phyloP scores from a whole-genome alignment of 2,329 filamentous ascomycete genomes.

The Coniochaeta prunicola region DNA sequence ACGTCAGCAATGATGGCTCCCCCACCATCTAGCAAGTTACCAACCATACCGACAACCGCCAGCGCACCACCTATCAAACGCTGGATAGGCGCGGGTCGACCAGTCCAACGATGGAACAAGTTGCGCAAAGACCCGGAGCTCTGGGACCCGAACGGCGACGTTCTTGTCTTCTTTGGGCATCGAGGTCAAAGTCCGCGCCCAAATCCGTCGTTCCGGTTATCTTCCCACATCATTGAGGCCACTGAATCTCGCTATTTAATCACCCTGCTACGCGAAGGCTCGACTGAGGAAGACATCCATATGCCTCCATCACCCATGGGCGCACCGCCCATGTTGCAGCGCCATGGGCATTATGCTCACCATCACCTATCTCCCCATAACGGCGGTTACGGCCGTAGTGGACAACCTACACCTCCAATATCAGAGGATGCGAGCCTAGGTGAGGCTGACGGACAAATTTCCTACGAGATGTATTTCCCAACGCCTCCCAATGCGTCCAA shows the following conservation, averaged over 20 bases:
- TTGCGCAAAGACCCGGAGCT: slow-evolving; percentile 52
- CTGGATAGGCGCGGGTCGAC: slow-evolving; percentile 43
- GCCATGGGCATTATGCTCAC: slow-evolving; percentile 17
- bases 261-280: slow-evolving; percentile 44
- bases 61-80: slow-evolving; percentile 37
- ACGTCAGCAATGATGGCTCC: slow-evolving; percentile 19
- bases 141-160: slow-evolving; percentile 55
- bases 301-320: slow-evolving; percentile 35
- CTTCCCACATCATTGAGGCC: slow-evolving; percentile 50
- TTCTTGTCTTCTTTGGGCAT: slow-evolving; percentile 47
- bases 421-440: slow-evolving; percentile 35
- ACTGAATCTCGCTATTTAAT: slow-evolving; percentile 49
- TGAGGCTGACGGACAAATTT: slow-evolving; percentile 46
- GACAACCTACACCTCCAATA: slow-evolving; percentile 34
- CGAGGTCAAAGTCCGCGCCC: slow-evolving; percentile 35
- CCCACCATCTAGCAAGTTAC: slow-evolving; percentile 35
- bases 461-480: slow-evolving; percentile 57
- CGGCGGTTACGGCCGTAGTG: slow-evolving; percentile 17
- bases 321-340: slow-evolving; percentile 31
- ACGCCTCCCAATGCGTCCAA: slow-evolving; percentile 41
- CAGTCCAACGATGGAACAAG: slow-evolving; percentile 48
- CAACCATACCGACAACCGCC: slow-evolving; percentile 28
- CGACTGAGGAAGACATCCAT: slow-evolving; percentile 38
- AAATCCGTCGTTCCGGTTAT: slow-evolving; percentile 48
- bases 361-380: slow-evolving; percentile 15